Conservation (phyloP, 2,329 filamentous ascomycete species). For the Exserohilum rostratum region DNA sequence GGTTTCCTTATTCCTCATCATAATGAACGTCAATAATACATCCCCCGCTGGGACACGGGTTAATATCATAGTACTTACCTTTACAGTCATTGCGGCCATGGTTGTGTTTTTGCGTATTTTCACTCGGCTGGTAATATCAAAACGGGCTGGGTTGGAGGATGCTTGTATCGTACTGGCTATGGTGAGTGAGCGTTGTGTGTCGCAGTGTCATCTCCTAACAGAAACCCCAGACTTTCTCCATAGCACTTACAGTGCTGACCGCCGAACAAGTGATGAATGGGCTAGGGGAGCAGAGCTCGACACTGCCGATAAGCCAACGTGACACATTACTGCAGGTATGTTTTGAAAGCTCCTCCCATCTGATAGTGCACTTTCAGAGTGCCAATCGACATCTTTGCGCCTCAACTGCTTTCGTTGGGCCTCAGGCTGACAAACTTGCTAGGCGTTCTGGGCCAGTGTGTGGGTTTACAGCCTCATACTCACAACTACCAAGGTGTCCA, state of each 20-base stretch:
- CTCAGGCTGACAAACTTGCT: slow-evolving; percentile 15
- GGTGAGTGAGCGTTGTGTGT: slow-evolving; percentile 23
- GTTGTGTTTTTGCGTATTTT: slow-evolving; percentile 41
- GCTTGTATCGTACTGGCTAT: slow-evolving; percentile 39
- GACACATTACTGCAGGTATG: slow-evolving; percentile 21
- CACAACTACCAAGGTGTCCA: slow-evolving; percentile 40
- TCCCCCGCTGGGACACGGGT: slow-evolving; percentile 40
- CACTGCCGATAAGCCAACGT: slow-evolving; percentile 17
- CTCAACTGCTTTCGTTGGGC: neutral
- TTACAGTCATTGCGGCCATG: slow-evolving; percentile 39
- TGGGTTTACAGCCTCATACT: slow-evolving; percentile 44
- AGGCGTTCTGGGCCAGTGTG: slow-evolving; percentile 46
- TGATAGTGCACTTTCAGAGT: neutral
- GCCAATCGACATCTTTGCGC: neutral
- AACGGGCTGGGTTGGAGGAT: slow-evolving; percentile 38
- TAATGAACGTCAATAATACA: slow-evolving; percentile 16
- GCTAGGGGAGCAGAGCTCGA: slow-evolving; percentile 31
- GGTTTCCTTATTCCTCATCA: slow-evolving; percentile 1
- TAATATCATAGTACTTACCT: slow-evolving; percentile 38
- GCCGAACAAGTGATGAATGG: slow-evolving; percentile 41
- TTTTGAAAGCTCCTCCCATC: neutral
- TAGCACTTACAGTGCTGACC: slow-evolving; percentile 35
- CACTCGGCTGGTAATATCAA: slow-evolving; percentile 34
- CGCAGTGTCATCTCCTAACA: slow-evolving; percentile 9
- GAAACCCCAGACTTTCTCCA: slow-evolving; percentile 28